Percentiles rank a stretch among this genome's conserved stretches.
These are phyloP conservation scores for Neurospora crassa DNA, from an alignment of 2,329 filamentous ascomycete genomes.

Conservation along the genomic window DNA sequence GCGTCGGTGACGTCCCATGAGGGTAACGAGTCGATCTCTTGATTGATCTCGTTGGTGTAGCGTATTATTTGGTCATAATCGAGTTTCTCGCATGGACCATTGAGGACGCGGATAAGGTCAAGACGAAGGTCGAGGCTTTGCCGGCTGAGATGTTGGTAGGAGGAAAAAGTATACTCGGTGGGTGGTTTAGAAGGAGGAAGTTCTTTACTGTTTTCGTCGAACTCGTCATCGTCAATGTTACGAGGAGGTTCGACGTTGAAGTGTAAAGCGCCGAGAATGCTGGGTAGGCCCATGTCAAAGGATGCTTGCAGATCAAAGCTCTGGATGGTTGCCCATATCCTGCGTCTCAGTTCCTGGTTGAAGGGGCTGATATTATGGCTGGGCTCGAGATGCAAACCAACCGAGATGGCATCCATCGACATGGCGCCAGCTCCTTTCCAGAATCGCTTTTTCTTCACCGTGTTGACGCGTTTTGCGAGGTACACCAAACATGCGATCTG, in stretches of 20 bases:
- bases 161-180: conserved; percentile 47
- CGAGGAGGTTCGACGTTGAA: conserved; percentile 45
- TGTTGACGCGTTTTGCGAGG: conserved; percentile 51
- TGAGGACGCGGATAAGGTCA: conserved; percentile 47
- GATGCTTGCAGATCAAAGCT: conserved; percentile 54
- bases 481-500: conserved; percentile 51
- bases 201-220: conserved; percentile 41
- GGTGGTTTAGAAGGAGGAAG: conserved; percentile 42
- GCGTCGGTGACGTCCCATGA: conserved; percentile 39
- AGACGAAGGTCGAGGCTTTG: conserved; percentile 47
- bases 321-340: conserved; percentile 52
- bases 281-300: conserved; percentile 51
- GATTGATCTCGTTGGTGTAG: conserved; percentile 51
- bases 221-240: conserved; percentile 49
- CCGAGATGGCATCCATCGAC: conserved; percentile 47
- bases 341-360: conserved; percentile 51
- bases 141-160: conserved; percentile 48
- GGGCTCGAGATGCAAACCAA: conserved; percentile 51
- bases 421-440: conserved; percentile 48
- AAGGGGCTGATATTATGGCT: conserved; percentile 47
- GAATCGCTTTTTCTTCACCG: conserved; percentile 55
- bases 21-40: conserved; percentile 50
- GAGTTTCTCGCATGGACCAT: conserved; percentile 42
- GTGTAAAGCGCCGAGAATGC: conserved; percentile 46
- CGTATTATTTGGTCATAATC: conserved; percentile 54